A percentile compares a stretch with the other conserved stretches of the same genome.
phyloP scores from a whole-genome alignment of 371 early-diverging fungal species.

The Capillidium heterosporum region DNA sequence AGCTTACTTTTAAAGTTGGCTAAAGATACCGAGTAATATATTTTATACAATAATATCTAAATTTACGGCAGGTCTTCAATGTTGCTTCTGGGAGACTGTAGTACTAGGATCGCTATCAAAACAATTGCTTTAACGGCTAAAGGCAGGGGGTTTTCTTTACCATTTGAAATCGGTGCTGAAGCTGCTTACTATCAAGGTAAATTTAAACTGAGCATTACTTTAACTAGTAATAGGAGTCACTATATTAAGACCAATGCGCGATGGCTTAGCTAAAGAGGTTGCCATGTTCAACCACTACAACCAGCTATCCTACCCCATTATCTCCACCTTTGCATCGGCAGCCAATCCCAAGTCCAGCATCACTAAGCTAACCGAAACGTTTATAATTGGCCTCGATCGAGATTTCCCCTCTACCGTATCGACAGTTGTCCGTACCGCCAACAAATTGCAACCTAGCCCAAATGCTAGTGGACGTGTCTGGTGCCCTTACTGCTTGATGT shows the following conservation, averaged over 20 bases:
- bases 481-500: constrained; percentile 38
- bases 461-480: constrained; percentile 17
- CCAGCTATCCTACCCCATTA: constrained; percentile 24
- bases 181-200: constrained; percentile 19
- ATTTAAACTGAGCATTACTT: neutral
- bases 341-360: constrained; percentile 28
- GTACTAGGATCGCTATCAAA: constrained; percentile 61
- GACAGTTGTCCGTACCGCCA: constrained; percentile 67
- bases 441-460: constrained; percentile 38
- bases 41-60: neutral
- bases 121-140: constrained; percentile 58
- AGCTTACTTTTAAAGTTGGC: neutral
- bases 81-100: constrained; percentile 57
- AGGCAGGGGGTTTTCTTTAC: constrained; percentile 70
- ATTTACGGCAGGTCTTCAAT: constrained; percentile 27
- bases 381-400: constrained; percentile 54
- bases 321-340: constrained; percentile 19
- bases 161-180: constrained; percentile 51
- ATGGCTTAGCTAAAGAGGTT: constrained; percentile 60
- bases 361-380: constrained; percentile 52
- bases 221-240: constrained; percentile 19
- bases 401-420: constrained; percentile 77
- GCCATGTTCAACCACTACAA: constrained; percentile 43
- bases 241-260: constrained; percentile 64
- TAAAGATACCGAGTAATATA: neutral